Conservation (phyloP, 352 stramenopile genomes). For the Globisporangium recalcitrans region DNA sequence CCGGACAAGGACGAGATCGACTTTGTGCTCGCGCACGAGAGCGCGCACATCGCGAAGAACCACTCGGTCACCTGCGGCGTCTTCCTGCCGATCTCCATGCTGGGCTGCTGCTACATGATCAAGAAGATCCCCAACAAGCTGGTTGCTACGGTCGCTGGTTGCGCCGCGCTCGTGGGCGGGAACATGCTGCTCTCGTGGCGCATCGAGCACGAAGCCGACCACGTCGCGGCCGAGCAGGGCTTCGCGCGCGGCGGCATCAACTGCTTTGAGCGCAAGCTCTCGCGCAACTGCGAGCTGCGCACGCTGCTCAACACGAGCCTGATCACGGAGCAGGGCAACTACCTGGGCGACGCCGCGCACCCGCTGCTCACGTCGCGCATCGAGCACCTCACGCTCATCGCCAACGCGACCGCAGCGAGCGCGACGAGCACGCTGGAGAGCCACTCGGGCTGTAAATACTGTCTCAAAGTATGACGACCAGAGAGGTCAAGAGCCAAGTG, state of each 20-base stretch:
- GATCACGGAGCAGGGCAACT: constrained; percentile 79
- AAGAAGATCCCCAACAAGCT: constrained; percentile 76
- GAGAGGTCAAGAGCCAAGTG: not conserved
- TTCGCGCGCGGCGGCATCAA: constrained; percentile 64
- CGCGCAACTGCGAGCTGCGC: constrained; percentile 67
- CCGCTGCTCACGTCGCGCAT: constrained; percentile 73
- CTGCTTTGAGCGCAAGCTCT: constrained; percentile 73
- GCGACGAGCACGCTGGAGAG: not conserved
- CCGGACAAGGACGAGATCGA: constrained; percentile 71
- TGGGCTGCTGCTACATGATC: constrained; percentile 46
- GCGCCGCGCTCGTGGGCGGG: constrained; percentile 35
- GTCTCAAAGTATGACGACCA: constrained; percentile 10
- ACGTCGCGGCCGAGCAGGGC: constrained; percentile 59
- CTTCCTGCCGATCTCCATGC: constrained; percentile 59
- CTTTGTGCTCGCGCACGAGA: constrained; percentile 81
- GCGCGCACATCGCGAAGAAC: constrained; percentile 78
- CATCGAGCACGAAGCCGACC: constrained; percentile 76
- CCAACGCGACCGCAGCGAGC: constrained; percentile 8
- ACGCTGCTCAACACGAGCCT: constrained; percentile 49
- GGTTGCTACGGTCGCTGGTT: constrained; percentile 41
- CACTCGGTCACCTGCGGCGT: constrained; percentile 59
- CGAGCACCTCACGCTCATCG: constrained; percentile 51
- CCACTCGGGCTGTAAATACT: constrained; percentile 16
- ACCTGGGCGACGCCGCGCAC: constrained; percentile 74
- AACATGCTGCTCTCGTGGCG: constrained; percentile 75